Evolutionary conservation across 257 asterid species (phyloP), one percentile per base, ranked within the genome.

Genomic region (Solanum dulcamara): DNA sequence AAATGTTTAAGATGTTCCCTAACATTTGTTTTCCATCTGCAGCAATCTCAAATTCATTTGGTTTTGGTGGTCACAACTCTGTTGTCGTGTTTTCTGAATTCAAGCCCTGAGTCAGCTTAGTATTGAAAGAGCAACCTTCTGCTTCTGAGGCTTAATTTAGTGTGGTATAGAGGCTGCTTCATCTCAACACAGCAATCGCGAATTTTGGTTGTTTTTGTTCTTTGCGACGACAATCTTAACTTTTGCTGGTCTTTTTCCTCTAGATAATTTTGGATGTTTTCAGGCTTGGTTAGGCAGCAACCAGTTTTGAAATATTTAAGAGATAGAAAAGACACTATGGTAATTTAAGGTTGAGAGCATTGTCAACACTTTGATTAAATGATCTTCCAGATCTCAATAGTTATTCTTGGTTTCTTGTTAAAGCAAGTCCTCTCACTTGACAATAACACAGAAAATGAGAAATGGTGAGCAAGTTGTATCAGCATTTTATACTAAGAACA

Each of bases 51-150:
- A 95, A 95, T 77, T 93, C 98, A 64, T 93, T 93, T 46, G 97
- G 98, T 84, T 93, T 93, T 86, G 97, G 97, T 30, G 97, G 97
- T 59, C 98, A 94, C 91, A 94, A 93, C 89, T 95, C 97, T 5
- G 97, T 90, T 17, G 93, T 91, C 35, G 94, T 88, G 13, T 93
- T 95, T 88, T 90, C 97, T 26, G 97, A 94, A 81, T 93, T 90
- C 96, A 91, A 92, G 88, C 93, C 93, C 18, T 95, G 90, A 93
- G 79, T 24, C 80, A 74, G 67, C 50, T 14, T 64, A 57, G 85
- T 75, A 42, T 80, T 53, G 88, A 83, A 74, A 79, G 84, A 87
- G 67, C 83, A 80, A 84, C 80, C 62, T 33, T 81, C 57, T 74
- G 81, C 81, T 74, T 72, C 37, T 26, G 81, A 75, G 81, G 32